These are phyloP conservation scores for Recurvomyces mirabilis DNA, from an alignment of 495 filamentous ascomycete genomes.

Conservation along the genomic window DNA sequence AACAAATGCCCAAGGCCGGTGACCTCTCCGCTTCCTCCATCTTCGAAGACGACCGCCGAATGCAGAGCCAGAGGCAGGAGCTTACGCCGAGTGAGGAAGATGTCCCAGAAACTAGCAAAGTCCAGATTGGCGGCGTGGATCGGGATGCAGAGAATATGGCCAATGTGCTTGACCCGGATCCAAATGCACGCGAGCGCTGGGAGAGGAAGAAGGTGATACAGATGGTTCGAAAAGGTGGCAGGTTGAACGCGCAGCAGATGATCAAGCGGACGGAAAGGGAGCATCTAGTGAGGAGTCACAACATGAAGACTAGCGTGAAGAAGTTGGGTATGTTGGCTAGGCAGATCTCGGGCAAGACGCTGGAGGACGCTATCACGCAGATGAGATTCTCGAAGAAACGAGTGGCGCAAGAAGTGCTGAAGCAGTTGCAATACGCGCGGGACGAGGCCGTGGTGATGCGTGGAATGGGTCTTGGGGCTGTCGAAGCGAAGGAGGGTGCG, in stretches of 20 bases:
- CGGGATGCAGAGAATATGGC: conserved; percentile 42
- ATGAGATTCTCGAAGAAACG: conserved; percentile 96
- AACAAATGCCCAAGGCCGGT: conserved; percentile 21
- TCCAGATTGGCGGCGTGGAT: not conserved
- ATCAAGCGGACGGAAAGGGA: conserved; percentile 67
- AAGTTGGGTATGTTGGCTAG: conserved; percentile 73
- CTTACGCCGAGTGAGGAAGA: conserved; percentile 10
- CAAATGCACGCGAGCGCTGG: conserved; percentile 54
- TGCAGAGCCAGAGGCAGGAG: conserved; percentile 2
- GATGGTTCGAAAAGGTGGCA: conserved; percentile 53
- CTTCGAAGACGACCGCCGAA: conserved; percentile 38
- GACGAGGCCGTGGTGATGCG: conserved; percentile 63
- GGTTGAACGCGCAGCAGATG: conserved; percentile 48
- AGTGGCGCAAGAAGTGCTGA: conserved; percentile 65
- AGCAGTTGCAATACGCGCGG: conserved; percentile 64
- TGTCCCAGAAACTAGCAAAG: not conserved
- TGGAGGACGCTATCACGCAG: conserved; percentile 86
- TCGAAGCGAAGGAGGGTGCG: conserved; percentile 7
- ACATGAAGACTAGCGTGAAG: conserved; percentile 72
- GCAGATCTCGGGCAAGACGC: conserved; percentile 81
- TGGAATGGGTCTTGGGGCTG: conserved; percentile 71
- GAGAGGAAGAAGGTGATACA: conserved; percentile 71
- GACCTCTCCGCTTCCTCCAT: conserved; percentile 43
- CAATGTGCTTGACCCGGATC: conserved; percentile 56
- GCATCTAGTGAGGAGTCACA: conserved; percentile 48